These are phyloP conservation scores for Aechmea fasciata DNA, from an alignment of 176 grass and related monocot genomes.

Conservation along the genomic window DNA sequence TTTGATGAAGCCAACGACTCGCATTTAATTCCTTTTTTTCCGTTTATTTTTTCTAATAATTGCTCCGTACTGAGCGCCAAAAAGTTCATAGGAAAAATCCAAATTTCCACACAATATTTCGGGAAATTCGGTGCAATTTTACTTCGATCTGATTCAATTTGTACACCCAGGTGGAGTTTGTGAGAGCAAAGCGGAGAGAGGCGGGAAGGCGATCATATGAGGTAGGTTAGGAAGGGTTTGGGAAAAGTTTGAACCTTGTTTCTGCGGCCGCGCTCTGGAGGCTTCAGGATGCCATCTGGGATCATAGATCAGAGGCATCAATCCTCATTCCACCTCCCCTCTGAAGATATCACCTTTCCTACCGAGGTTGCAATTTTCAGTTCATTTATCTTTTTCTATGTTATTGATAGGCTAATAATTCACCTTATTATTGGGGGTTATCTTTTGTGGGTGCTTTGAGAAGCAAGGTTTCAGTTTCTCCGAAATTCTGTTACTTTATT, in stretches of 20 bases:
- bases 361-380: conserved; percentile 38
- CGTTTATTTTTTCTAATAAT: not conserved
- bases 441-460: not conserved
- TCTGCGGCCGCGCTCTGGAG: conserved; percentile 26
- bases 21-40: not conserved
- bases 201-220: not conserved
- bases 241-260: not conserved
- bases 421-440: not conserved
- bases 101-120: conserved; percentile 9
- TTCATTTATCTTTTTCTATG: conserved; percentile 11
- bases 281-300: conserved; percentile 64
- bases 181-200: not conserved
- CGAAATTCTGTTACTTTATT: conserved; percentile 20
- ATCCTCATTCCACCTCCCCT: conserved; percentile 28
- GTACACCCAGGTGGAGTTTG: not conserved
- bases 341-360: conserved; percentile 55
- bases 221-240: not conserved
- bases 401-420: conserved; percentile 8
- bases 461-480: conserved; percentile 6
- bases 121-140: conserved; percentile 2
- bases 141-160: conserved; percentile 33
- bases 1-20: not conserved
- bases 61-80: not conserved
- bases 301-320: conserved; percentile 61
- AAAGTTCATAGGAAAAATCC: not conserved